Evolutionary conservation across 495 filamentous ascomycete genomes (phyloP), one percentile per base, ranked within the genome.

Genomic region (Penicillium longicatenatum): DNA sequence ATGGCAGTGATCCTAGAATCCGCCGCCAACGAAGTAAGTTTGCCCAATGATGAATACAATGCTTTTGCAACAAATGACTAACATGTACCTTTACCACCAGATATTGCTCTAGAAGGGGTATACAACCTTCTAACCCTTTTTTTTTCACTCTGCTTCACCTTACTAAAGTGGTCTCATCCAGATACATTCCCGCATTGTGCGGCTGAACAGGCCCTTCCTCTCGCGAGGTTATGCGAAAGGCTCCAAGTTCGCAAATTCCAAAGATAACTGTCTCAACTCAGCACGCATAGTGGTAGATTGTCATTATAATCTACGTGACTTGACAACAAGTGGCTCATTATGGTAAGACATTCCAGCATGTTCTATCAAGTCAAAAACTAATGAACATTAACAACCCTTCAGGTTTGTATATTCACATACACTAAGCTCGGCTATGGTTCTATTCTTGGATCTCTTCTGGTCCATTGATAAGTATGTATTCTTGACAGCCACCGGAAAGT

Each of bases 101-200:
- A 48, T 48, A 48, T 48, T 31, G 45, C 45, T 29, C 45, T 48
- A 31, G 45, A 48, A 26, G 45, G 45, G 14, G 45, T 48, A 29
- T 39, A 16, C 37, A 30, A n/a, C 6, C 12, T 22, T 45, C 5
- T 19, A 45, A 10, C 5, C 3, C 17, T 2, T 3, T 30, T 48
- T 17, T 48, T 19, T 7, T 7, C 16, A 12, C n/a, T n/a, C n/a
- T 19, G 4, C 21, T 1, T 12, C 20, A 12, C 14, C 12, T 48
- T 22, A 6, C 24, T 29, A 17, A 26, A 17, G 6, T 29, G 12
- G 3, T 31, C n/a, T n/a, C 16, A 2, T 29, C 6, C n/a, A 48
- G 45, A 48, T 48, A 17, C 45, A 48, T 30, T 30, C 45, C 30
- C 45, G 45, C 4, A 48, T 48, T 10, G 45, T 48, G 4, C 45